phyloP scores from a whole-genome alignment of 2,329 filamentous ascomycete species.

The Phyllosticta citribraziliensis region DNA sequence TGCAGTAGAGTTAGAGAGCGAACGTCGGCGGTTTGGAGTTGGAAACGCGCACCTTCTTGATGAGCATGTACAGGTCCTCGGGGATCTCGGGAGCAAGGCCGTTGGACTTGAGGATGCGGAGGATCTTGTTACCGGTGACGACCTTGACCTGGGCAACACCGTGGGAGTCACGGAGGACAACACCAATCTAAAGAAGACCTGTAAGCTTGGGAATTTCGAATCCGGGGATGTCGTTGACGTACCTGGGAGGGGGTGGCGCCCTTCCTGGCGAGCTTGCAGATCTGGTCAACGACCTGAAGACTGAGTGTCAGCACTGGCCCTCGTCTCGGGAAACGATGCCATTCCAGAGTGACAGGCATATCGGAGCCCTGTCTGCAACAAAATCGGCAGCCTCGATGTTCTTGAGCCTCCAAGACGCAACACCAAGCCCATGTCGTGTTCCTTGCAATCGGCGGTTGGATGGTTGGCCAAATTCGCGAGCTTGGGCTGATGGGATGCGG shows the following conservation, averaged over 20 bases:
- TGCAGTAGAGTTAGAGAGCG: slow-evolving; percentile 25
- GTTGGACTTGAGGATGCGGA: slow-evolving; percentile 94
- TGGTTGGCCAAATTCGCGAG: background rate
- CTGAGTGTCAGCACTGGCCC: background rate
- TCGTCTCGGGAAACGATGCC: background rate
- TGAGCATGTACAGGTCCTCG: slow-evolving; percentile 99
- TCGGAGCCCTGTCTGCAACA: background rate
- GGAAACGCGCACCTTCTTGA: slow-evolving; percentile 77
- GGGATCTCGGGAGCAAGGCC: slow-evolving; percentile 97
- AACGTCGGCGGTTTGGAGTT: background rate
- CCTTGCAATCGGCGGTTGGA: background rate
- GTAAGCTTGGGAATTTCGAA: background rate
- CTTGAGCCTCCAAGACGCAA: background rate
- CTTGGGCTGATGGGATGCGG: background rate
- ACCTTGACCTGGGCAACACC: slow-evolving; percentile 97
- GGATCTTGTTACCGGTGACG: slow-evolving; percentile 99
- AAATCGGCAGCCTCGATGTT: background rate
- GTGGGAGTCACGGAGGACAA: slow-evolving; percentile 95
- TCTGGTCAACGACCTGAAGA: slow-evolving; percentile 81
- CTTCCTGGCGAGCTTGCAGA: slow-evolving; percentile 98
- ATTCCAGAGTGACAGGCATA: background rate
- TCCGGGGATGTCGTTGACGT: slow-evolving; percentile 40
- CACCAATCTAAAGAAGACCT: slow-evolving; percentile 61
- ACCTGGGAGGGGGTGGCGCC: slow-evolving; percentile 75
- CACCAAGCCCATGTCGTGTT: background rate